Base-by-base conservation (phyloP, 495 filamentous ascomycete genomes). In the Podospora pseudocomata region DNA sequence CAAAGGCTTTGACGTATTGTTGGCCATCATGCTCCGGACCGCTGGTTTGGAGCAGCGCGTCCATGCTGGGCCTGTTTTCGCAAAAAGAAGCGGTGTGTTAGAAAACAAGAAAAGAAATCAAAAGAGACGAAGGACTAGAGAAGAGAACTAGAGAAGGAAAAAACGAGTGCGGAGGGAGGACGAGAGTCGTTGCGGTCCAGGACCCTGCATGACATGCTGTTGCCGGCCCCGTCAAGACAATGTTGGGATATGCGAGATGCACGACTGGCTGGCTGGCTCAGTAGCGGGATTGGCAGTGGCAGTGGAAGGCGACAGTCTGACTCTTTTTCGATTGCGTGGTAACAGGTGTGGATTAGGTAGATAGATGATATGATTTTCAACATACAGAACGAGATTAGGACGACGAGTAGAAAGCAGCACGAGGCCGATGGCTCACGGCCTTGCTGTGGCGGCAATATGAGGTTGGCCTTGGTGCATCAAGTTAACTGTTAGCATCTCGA, bases 401-500 rank as follows among this genome's bases (percentile, higher is more conserved):
- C 27, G 30, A 65, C 39, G 65, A 70, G 66, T 19, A 63, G 61
- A 26, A 13, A 63, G 64, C 65, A 70, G 71, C 55, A 70, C 75
- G 71, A 60, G 63, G 63, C 68, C 72, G 71, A 59, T 63, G 61
- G 70, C 60, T 75, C 75, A 77, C 75, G 70, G 68, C 73, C 72
- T 66, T 70, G 67, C 68, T 67, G 74, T 70, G 68, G 69, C 73
- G 73, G 74, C 74, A 73, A 72, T 18, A 5, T 7, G 54, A 57
- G 20, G 54, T n/a, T 57, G 54, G 55, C n/a, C n/a, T 7, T 58
- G 32, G 58, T 66, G 71, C 64, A 63, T 20, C 13, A 26, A 19
- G n/a, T 58, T 58, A 58, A n/a, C 55, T 2, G n/a, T 58, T 58
- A 58, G 55, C 55, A 58, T 58, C n/a, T 32, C 39, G 39, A 67